phyloP scores from a whole-genome alignment of 495 filamentous ascomycete genomes.

The Letharia columbiana region DNA sequence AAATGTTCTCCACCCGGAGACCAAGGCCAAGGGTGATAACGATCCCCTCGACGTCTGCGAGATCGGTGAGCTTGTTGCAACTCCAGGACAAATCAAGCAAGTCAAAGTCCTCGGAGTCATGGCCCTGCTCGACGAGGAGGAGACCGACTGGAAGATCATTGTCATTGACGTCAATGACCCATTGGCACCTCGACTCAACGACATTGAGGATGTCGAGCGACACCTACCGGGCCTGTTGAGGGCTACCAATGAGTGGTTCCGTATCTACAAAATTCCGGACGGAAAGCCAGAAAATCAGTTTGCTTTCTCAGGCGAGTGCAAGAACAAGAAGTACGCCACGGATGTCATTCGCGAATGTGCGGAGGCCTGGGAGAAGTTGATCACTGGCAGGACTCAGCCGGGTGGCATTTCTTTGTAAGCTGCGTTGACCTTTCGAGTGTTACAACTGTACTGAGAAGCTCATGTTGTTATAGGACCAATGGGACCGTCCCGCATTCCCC shows the following conservation, averaged over 20 bases:
- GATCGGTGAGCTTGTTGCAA: conserved; percentile 95
- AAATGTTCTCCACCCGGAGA: conserved; percentile 89
- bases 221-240: conserved; percentile 94
- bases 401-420: conserved; percentile 78
- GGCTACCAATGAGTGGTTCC: conserved; percentile 99
- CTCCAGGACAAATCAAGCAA: conserved; percentile 94
- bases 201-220: conserved; percentile 98
- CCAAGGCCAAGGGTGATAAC: conserved; percentile 99
- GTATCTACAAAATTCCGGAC: conserved; percentile 99
- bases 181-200: conserved; percentile 90
- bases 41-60: conserved; percentile 99
- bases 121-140: conserved; percentile 97
- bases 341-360: conserved; percentile 92
- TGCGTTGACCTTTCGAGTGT: background rate
- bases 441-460: conserved; percentile 23
- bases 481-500: conserved; percentile 58
- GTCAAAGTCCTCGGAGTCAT: conserved; percentile 99
- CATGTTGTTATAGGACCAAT: conserved; percentile 58
- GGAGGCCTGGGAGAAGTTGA: conserved; percentile 94
- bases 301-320: conserved; percentile 99
- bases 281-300: conserved; percentile 99
- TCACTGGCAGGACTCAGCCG: conserved; percentile 71
- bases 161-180: conserved; percentile 98
- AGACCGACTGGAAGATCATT: conserved; percentile 99
- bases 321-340: conserved; percentile 94